Conservation (phyloP, 768 basidiomycete species). For the Tulasnella sp. region DNA sequence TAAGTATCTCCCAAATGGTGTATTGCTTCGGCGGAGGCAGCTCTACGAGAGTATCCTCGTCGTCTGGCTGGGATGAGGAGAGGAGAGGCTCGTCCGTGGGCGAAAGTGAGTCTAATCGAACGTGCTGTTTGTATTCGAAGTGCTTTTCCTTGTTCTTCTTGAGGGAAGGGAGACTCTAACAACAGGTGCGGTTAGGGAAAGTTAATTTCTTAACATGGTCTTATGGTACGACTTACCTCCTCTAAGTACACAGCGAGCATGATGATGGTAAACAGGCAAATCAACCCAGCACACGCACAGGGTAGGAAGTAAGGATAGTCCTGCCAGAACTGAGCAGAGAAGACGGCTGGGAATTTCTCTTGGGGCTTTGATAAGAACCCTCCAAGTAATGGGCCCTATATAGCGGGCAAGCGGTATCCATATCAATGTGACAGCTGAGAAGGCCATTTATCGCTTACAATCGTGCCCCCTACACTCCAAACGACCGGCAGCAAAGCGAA, state of each 20-base stretch:
- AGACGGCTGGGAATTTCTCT: slow-evolving; percentile 16
- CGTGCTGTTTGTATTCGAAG: slow-evolving; percentile 10
- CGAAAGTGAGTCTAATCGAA: neutral
- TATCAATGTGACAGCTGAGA: no score
- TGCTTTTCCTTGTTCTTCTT: neutral
- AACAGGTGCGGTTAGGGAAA: no score
- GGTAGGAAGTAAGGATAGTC: slow-evolving; percentile 20
- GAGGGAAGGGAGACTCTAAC: slow-evolving; percentile 7
- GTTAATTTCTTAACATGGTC: no score
- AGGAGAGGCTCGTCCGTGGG: neutral
- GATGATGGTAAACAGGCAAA: slow-evolving; percentile 2
- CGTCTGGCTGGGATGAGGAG: neutral
- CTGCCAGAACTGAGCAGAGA: slow-evolving; percentile 15
- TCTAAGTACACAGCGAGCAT: slow-evolving; percentile 1
- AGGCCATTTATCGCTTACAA: slow-evolving; percentile 6
- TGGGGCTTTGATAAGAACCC: slow-evolving; percentile 15
- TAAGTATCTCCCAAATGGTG: slow-evolving; percentile 14
- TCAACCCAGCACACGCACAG: slow-evolving; percentile 7
- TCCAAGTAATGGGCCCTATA: slow-evolving; percentile 16
- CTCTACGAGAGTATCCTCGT: slow-evolving; percentile 1
- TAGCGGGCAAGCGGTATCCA: neutral
- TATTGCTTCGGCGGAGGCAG: neutral
- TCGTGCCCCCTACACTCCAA: slow-evolving; percentile 16
- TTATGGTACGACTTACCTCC: slow-evolving; percentile 7
- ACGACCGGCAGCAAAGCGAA: slow-evolving; percentile 16